Evolutionary conservation across 2,329 filamentous ascomycete species (phyloP).

Genomic region (Pseudocercospora ulei): DNA sequence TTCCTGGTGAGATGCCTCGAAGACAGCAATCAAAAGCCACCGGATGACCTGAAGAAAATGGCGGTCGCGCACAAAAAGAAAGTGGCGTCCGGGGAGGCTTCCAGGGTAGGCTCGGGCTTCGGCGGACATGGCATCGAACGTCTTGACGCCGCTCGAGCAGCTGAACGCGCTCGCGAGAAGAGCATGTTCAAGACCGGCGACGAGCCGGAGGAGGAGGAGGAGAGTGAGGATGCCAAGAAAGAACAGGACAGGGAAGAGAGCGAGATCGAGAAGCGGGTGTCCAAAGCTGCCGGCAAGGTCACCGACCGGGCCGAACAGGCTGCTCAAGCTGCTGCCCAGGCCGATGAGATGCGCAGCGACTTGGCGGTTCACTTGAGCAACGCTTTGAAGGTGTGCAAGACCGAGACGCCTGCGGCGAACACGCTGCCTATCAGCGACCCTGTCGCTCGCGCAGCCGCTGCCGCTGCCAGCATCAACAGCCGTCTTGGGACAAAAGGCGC

Average conservation of each 20-base stretch:
- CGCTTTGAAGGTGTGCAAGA: constrained; percentile 64
- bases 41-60: constrained; percentile 55
- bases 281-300: constrained; percentile 52
- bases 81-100: constrained; percentile 84
- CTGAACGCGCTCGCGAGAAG: constrained; percentile 73
- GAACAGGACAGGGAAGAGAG: constrained; percentile 36
- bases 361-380: constrained; percentile 48
- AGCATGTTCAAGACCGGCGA: constrained; percentile 84
- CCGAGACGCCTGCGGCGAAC: constrained; percentile 40
- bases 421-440: constrained; percentile 17
- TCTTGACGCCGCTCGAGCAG: constrained; percentile 82
- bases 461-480: constrained; percentile 80
- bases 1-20: constrained; percentile 87
- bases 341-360: constrained; percentile 20
- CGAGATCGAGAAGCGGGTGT: constrained; percentile 47
- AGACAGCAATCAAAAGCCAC: constrained; percentile 76
- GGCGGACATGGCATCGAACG: constrained; percentile 89
- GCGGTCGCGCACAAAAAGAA: constrained; percentile 69
- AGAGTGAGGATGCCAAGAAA: constrained; percentile 57
- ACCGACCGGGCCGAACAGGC: constrained; percentile 23
- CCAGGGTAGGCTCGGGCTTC: constrained; percentile 73
- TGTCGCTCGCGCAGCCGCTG: constrained; percentile 57
- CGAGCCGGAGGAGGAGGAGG: constrained; percentile 75
- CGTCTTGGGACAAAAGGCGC: constrained; percentile 78
- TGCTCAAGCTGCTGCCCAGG: constrained; percentile 3